A percentile compares a stretch with the other conserved stretches of the same genome.
Evolutionary conservation across 2,329 filamentous ascomycete species (phyloP).

Genomic region (Cercospora sesami): DNA sequence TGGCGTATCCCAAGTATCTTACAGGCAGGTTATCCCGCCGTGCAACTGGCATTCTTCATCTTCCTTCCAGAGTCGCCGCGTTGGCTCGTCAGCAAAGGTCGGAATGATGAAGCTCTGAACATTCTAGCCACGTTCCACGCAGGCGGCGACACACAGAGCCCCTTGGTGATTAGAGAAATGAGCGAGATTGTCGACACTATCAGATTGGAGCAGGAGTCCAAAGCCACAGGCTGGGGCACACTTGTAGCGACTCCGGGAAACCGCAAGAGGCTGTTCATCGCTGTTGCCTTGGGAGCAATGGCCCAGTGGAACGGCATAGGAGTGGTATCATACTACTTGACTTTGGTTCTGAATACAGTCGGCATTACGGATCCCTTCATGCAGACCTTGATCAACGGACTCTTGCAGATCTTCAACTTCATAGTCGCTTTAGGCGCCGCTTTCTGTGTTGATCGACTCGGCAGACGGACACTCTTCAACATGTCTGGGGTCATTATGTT

Average conservation of each 20-base stretch:
- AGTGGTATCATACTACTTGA: constrained; percentile 24
- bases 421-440: constrained; percentile 22
- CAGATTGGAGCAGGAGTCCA: constrained; percentile 57
- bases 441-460: constrained; percentile 22
- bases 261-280: constrained; percentile 43
- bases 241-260: constrained; percentile 33
- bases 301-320: constrained; percentile 42
- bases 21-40: constrained; percentile 49
- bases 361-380: constrained; percentile 44
- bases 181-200: constrained; percentile 61
- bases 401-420: constrained; percentile 25
- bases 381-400: constrained; percentile 26
- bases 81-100: constrained; percentile 31
- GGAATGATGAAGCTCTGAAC: constrained; percentile 32
- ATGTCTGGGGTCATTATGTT: constrained; percentile 23
- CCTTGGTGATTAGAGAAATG: constrained; percentile 60
- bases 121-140: constrained; percentile 48
- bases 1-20: constrained; percentile 53
- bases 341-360: constrained; percentile 22
- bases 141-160: constrained; percentile 48
- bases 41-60: constrained; percentile 40
- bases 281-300: constrained; percentile 40
- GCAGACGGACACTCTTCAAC: constrained; percentile 23
- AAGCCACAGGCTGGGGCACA: constrained; percentile 30
- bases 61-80: constrained; percentile 27